Evolutionary conservation across 2,329 filamentous ascomycete genomes (phyloP).

Genomic region (Apiospora marii): DNA sequence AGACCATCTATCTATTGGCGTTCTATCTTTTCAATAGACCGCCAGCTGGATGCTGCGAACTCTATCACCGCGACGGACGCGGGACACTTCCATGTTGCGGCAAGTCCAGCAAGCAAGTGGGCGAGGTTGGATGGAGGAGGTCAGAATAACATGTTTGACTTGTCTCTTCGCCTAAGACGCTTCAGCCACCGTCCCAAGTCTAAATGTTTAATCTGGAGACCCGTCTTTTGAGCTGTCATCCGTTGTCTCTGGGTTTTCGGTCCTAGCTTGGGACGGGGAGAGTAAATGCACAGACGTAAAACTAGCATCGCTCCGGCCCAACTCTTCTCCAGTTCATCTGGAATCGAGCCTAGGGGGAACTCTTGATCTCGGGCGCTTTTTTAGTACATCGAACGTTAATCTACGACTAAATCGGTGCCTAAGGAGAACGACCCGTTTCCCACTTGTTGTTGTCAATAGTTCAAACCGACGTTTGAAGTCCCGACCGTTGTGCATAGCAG

Average conservation of each 20-base stretch:
- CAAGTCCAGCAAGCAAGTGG: not conserved
- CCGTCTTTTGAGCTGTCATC: slow-evolving; percentile 17
- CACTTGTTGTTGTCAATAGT: not conserved
- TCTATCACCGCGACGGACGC: not conserved
- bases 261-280: not conserved
- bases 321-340: slow-evolving; percentile 2
- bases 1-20: not conserved
- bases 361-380: not conserved
- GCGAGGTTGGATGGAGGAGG: slow-evolving; percentile 11
- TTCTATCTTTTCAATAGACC: slow-evolving; percentile 3
- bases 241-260: not conserved
- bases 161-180: slow-evolving; percentile 14
- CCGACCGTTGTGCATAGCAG: not conserved
- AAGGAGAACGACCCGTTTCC: not conserved
- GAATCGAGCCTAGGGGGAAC: not conserved
- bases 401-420: not conserved
- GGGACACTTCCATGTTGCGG: not conserved
- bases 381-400: not conserved
- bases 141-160: slow-evolving; percentile 7
- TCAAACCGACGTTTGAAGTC: not conserved
- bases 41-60: not conserved
- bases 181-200: slow-evolving; percentile 15
- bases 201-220: slow-evolving; percentile 2
- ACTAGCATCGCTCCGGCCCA: not conserved
- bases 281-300: slow-evolving; percentile 10